Percentiles rank a stretch among this genome's conserved stretches.
Evolutionary conservation across 768 basidiomycete genomes (phyloP).

Genomic region (Psilocybe sp.): DNA sequence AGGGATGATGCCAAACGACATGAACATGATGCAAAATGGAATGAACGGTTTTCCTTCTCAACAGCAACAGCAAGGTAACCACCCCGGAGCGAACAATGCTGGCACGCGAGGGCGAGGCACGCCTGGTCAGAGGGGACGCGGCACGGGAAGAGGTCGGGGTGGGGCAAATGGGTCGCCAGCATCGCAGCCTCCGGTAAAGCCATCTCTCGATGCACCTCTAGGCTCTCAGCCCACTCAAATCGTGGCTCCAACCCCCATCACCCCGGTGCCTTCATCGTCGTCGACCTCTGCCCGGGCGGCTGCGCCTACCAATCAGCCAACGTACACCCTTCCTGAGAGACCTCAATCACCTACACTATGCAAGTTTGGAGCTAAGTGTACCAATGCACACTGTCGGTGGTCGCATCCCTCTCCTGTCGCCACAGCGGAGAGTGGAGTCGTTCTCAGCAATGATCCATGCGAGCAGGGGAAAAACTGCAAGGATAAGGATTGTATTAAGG

Average conservation of each 20-base stretch:
- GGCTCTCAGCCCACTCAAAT: constrained; percentile 14
- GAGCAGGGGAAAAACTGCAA: constrained; percentile 86
- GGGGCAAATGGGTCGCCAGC: constrained; percentile 25
- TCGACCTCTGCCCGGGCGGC: constrained; percentile 27
- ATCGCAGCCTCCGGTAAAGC: constrained; percentile 12
- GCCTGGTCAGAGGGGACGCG: constrained; percentile 38
- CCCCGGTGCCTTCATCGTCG: constrained; percentile 17
- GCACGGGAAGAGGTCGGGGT: constrained; percentile 49
- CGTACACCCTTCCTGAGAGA: constrained; percentile 66
- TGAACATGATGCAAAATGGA: constrained; percentile 45
- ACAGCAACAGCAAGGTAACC: constrained; percentile 26
- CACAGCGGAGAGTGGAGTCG: constrained; percentile 90
- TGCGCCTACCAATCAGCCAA: constrained; percentile 24
- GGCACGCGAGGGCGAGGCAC: constrained; percentile 40
- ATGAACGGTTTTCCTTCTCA: constrained; percentile 34
- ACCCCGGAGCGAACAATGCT: constrained; percentile 15
- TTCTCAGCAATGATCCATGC: constrained; percentile 91
- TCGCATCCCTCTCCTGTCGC: constrained; percentile 98
- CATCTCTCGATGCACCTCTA: constrained; percentile 21
- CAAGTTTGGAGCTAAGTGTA: constrained; percentile 91
- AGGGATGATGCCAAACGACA: constrained; percentile 49
- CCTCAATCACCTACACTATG: constrained; percentile 89
- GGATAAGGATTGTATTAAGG: constrained; percentile 91
- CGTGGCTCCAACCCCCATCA: constrained; percentile 18
- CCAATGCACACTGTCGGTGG: constrained; percentile 84